Percentiles rank a stretch among this genome's conserved stretches.
Conservation (phyloP, 2,329 filamentous ascomycete species). For the Cercospora zeina region DNA sequence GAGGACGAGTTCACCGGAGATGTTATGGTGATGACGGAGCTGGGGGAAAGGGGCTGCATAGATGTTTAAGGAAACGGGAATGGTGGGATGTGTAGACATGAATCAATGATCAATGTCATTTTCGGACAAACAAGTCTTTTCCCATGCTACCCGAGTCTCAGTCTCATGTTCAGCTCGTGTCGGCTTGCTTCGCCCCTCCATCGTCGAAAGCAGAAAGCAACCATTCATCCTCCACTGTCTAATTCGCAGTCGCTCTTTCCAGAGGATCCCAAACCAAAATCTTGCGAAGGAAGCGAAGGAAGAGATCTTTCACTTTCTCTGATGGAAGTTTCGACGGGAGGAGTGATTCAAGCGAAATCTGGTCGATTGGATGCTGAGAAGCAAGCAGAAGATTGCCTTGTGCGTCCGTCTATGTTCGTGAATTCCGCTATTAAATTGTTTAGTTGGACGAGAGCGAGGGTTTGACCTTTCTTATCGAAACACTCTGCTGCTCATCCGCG, state of each 20-base stretch:
- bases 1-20: background rate
- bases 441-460: too few species aligned
- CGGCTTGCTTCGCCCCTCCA: background rate
- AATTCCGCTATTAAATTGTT: too few species aligned
- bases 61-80: background rate
- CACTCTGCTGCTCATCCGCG: too few species aligned
- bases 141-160: too few species aligned
- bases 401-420: background rate
- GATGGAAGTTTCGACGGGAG: conserved; percentile 31
- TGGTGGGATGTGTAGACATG: background rate
- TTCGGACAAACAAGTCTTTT: background rate
- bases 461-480: too few species aligned
- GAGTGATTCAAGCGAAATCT: conserved; percentile 23
- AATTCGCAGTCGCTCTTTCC: conserved; percentile 24
- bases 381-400: background rate
- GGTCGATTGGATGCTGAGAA: conserved; percentile 21
- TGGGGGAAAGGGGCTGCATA: background rate
- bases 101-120: background rate
- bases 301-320: conserved; percentile 32
- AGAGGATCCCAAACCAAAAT: conserved; percentile 35
- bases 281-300: conserved; percentile 35
- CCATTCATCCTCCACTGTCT: conserved; percentile 33
- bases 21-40: background rate
- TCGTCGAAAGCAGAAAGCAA: background rate
- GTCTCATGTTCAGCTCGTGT: background rate